A percentile compares a stretch with the other conserved stretches of the same genome.
These are phyloP conservation scores for Pelagophyceae sp. DNA, from an alignment of 352 stramenopile genomes.

Conservation along the genomic window DNA sequence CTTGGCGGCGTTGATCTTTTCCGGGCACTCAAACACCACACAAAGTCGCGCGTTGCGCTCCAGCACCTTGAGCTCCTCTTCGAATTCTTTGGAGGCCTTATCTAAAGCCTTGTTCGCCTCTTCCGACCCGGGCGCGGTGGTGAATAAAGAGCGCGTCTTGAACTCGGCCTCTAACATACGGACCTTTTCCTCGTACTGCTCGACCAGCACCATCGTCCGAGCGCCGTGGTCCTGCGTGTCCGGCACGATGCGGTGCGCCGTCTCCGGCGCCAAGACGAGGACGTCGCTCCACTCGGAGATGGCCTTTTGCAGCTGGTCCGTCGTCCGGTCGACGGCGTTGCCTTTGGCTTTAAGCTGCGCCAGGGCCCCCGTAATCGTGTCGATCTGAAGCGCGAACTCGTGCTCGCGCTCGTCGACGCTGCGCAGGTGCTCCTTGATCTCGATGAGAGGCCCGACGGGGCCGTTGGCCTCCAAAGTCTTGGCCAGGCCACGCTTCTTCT, in stretches of 20 bases:
- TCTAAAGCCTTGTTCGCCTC: constrained; percentile 41
- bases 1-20: constrained; percentile 76
- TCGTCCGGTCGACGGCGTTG: constrained; percentile 32
- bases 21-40: constrained; percentile 82
- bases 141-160: constrained; percentile 35
- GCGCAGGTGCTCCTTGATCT: constrained; percentile 58
- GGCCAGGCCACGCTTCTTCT: constrained; percentile 42
- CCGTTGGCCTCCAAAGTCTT: constrained; percentile 30
- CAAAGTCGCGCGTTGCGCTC: constrained; percentile 80
- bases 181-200: constrained; percentile 63
- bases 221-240: constrained; percentile 49
- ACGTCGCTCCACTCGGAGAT: constrained; percentile 48
- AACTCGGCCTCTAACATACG: constrained; percentile 30
- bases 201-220: constrained; percentile 82
- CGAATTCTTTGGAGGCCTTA: constrained; percentile 45
- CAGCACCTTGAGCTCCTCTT: constrained; percentile 75
- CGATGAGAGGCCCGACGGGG: constrained; percentile 37
- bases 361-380: constrained; percentile 43
- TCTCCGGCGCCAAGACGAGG: constrained; percentile 43
- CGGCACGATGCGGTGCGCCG: constrained; percentile 44
- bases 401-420: constrained; percentile 37
- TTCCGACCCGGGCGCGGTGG: constrained; percentile 34
- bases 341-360: constrained; percentile 47
- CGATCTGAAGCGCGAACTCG: constrained; percentile 47
- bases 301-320: constrained; percentile 48